Percentiles rank a stretch among this genome's conserved stretches.
phyloP scores from a whole-genome alignment of 2,329 filamentous ascomycete genomes.

The Scedosporium minutisporum region DNA sequence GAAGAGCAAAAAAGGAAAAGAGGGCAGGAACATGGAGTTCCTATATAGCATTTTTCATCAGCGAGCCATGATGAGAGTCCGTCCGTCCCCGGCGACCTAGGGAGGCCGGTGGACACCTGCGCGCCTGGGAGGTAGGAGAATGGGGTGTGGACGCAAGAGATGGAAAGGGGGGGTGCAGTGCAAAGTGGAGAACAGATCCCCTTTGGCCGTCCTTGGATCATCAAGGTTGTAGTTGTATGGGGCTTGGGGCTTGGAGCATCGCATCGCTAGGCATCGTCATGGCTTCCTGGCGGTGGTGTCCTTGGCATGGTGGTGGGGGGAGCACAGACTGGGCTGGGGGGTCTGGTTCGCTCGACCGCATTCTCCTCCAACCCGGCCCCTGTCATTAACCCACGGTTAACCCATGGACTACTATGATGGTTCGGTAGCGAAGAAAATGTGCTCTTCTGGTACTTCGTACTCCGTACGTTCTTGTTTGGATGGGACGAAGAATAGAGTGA shows the following conservation, averaged over 20 bases:
- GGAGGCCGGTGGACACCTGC: background rate
- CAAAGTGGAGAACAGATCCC: background rate
- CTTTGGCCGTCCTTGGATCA: background rate
- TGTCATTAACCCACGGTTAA: background rate
- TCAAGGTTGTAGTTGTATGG: background rate
- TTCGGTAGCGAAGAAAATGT: no score
- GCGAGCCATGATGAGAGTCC: background rate
- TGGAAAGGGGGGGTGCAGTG: background rate
- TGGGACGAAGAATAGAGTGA: no score
- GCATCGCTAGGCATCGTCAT: background rate
- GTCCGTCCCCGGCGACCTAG: background rate
- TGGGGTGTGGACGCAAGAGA: background rate
- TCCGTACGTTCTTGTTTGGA: no score
- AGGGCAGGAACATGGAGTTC: conserved; percentile 4
- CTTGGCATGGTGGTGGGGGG: background rate
- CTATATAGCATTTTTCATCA: conserved; percentile 8
- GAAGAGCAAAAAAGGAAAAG: background rate
- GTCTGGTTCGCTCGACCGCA: background rate
- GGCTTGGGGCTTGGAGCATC: background rate
- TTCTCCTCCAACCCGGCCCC: background rate
- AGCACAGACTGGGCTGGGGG: background rate
- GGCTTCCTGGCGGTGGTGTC: background rate
- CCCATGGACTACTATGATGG: no score
- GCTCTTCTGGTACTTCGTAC: no score
- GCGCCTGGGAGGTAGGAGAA: background rate